A percentile compares a stretch with the other conserved stretches of the same genome.
Evolutionary conservation across 805 yeast species (phyloP).

Genomic region (Metschnikowia anglica): DNA sequence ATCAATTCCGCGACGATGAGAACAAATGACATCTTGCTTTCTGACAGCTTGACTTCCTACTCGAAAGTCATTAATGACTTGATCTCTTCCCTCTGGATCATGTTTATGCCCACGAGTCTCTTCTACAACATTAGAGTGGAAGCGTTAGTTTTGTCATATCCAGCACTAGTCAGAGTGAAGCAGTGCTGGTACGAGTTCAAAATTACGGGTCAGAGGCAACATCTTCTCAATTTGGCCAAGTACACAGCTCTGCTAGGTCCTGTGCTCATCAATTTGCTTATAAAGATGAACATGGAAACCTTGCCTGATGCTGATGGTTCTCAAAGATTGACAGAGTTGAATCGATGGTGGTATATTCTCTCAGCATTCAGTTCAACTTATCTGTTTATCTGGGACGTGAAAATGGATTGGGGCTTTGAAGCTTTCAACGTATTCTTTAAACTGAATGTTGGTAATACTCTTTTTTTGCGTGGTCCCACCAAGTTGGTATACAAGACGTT

Average conservation of each 20-base stretch:
- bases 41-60: conserved; percentile 85
- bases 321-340: conserved; percentile 22
- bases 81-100: conserved; percentile 50
- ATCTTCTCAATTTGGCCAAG: conserved; percentile 71
- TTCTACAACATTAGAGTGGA: conserved; percentile 31
- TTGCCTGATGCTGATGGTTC: conserved; percentile 8
- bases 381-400: conserved; percentile 86
- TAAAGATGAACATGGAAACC: conserved; percentile 17
- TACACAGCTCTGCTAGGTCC: conserved; percentile 63
- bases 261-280: conserved; percentile 27
- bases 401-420: conserved; percentile 82
- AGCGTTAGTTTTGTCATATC: conserved; percentile 44
- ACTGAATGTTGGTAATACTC: conserved; percentile 8
- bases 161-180: conserved; percentile 70
- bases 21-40: conserved; percentile 75
- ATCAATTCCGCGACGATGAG: conserved; percentile 57
- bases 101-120: conserved; percentile 23
- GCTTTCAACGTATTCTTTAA: conserved; percentile 41
- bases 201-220: conserved; percentile 49
- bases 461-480: conserved; percentile 22
- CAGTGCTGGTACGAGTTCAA: conserved; percentile 78
- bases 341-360: conserved; percentile 44
- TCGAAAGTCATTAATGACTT: conserved; percentile 74
- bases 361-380: conserved; percentile 67
- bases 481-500: conserved; percentile 28